A percentile compares a stretch with the other conserved stretches of the same genome.
Evolutionary conservation across 2,329 filamentous ascomycete species (phyloP).

Genomic region (Pseudopyricularia cyperi): DNA sequence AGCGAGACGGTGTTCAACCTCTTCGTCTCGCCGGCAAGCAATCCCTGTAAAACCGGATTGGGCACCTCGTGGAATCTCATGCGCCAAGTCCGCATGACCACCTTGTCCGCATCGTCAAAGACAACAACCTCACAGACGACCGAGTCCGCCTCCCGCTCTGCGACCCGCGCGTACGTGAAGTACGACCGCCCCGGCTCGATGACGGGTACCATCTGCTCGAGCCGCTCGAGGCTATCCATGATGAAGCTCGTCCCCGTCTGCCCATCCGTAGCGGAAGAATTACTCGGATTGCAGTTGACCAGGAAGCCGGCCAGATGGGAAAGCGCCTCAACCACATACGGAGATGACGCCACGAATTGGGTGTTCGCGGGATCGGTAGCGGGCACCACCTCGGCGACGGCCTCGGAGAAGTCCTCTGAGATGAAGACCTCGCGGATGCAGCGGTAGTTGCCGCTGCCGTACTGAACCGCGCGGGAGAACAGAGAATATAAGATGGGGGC

Average conservation of each 20-base stretch:
- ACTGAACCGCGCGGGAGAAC: no score
- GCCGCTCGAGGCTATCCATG: neutral
- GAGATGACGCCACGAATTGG: no score
- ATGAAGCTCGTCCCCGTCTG: neutral
- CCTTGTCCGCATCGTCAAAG: neutral
- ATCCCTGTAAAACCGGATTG: no score
- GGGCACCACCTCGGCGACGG: neutral
- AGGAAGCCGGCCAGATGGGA: neutral
- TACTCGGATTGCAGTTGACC: neutral
- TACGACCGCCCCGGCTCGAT: neutral
- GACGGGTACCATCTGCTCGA: neutral
- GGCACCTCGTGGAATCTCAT: neutral
- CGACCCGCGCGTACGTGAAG: neutral
- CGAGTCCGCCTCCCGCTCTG: neutral
- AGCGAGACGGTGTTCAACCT: no score
- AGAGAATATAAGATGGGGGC: no score
- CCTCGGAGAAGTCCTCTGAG: no score
- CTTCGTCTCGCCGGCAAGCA: neutral
- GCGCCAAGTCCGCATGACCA: neutral
- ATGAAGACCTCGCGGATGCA: no score
- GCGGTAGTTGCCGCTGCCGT: no score
- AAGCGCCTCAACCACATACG: no score
- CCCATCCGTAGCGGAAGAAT: neutral
- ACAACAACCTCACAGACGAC: neutral
- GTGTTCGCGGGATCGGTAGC: no score